Evolutionary conservation across 2,329 filamentous ascomycete species (phyloP).

Genomic region (Botrytis fabae): DNA sequence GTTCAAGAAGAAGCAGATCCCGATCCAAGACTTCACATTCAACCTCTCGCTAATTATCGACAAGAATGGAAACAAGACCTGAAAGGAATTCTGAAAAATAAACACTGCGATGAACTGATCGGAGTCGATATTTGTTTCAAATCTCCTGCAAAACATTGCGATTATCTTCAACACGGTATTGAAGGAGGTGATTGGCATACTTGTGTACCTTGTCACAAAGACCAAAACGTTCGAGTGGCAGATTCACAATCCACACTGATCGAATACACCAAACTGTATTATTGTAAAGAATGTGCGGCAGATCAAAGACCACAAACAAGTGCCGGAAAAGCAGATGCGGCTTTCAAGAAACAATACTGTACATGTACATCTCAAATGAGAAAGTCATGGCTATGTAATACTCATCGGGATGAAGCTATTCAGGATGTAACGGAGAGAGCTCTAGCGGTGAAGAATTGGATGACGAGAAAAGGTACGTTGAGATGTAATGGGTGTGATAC

Average conservation of each 20-base stretch:
- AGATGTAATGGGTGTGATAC: slow-evolving; percentile 12
- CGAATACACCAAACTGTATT: slow-evolving; percentile 1
- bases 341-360: background rate
- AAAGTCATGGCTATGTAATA: slow-evolving; percentile 15
- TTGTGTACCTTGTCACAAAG: background rate
- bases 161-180: slow-evolving; percentile 4
- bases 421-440: background rate
- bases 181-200: background rate
- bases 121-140: slow-evolving; percentile 14
- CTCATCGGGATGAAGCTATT: slow-evolving; percentile 1
- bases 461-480: background rate
- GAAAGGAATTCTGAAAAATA: background rate
- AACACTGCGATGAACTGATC: slow-evolving; percentile 6
- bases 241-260: background rate
- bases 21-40: background rate
- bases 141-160: slow-evolving; percentile 1
- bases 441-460: background rate
- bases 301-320: background rate
- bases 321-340: rapidly evolving
- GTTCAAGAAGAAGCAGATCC: background rate
- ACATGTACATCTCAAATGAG: slow-evolving; percentile 4
- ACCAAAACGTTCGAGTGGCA: background rate
- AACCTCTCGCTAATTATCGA: background rate
- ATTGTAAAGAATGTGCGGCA: background rate
- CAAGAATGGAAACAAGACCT: slow-evolving; percentile 4